A percentile compares a stretch with the other conserved stretches of the same genome.
phyloP scores from a whole-genome alignment of 805 yeast genomes.

The Debaryomyces tyrocola region DNA sequence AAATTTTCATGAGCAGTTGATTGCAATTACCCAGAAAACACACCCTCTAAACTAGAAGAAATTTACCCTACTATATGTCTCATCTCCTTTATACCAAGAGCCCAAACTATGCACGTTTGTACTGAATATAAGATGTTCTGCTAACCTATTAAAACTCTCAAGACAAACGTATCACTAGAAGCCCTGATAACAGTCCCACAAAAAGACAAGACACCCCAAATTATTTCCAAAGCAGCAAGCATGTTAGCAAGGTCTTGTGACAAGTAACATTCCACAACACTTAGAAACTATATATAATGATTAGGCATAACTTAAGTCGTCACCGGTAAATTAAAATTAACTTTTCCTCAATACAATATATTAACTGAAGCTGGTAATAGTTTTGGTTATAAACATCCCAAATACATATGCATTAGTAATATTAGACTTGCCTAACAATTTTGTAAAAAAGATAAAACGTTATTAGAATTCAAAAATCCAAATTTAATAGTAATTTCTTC shows the following conservation, averaged over 20 bases:
- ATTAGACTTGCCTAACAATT: constrained; percentile 61
- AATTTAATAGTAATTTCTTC: constrained; percentile 26
- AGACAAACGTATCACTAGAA: constrained; percentile 14
- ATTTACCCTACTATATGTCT: constrained; percentile 2
- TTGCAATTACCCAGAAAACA: constrained; percentile 2
- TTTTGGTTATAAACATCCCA: too few species aligned
- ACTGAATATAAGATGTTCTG: constrained; percentile 4
- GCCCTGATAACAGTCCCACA: constrained; percentile 13
- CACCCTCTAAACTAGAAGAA: background rate
- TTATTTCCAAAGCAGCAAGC: constrained; percentile 14
- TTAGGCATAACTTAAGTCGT: constrained; percentile 52
- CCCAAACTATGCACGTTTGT: background rate
- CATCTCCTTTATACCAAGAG: constrained; percentile 4
- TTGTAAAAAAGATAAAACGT: constrained; percentile 52
- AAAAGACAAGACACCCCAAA: constrained; percentile 15
- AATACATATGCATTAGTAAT: constrained; percentile 65
- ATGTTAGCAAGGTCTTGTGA: background rate
- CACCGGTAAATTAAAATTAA: constrained; percentile 56
- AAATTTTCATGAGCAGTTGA: background rate
- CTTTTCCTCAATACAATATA: too few species aligned
- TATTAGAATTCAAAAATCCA: constrained; percentile 31
- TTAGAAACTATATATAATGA: background rate
- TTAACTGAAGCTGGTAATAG: too few species aligned
- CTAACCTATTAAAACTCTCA: constrained; percentile 6
- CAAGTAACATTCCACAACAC: background rate